Evolutionary conservation across 2,329 filamentous ascomycete genomes (phyloP).

Genomic region (Arthrobotrys pseudoclavata): DNA sequence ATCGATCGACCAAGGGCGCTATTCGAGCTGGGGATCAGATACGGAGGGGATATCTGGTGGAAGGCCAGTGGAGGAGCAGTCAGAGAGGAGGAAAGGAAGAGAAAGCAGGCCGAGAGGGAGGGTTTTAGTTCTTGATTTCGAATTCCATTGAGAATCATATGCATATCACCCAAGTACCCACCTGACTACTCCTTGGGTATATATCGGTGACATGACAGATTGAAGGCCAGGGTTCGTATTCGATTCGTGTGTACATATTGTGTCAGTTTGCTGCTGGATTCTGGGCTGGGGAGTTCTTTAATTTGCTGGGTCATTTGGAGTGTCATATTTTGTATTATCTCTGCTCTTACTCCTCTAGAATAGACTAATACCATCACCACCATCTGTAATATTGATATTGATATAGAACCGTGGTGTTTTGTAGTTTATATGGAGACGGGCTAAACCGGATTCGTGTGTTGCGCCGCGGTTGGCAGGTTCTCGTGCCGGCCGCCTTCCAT

Average conservation of each 20-base stretch:
- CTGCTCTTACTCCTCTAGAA: slow-evolving; percentile 24
- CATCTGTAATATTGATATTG: not conserved
- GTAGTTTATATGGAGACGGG: no score
- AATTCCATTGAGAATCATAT: not conserved
- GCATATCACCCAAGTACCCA: not conserved
- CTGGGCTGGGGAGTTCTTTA: slow-evolving; percentile 30
- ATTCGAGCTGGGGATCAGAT: slow-evolving; percentile 84
- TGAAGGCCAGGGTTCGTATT: not conserved
- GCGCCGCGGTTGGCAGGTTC: slow-evolving; percentile 12
- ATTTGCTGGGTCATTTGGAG: slow-evolving; percentile 30
- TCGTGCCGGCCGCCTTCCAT: slow-evolving; percentile 2
- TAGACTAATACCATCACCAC: slow-evolving; percentile 2
- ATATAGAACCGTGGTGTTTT: not conserved
- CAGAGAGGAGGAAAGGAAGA: slow-evolving; percentile 67
- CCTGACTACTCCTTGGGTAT: no score
- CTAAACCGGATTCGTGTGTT: slow-evolving; percentile 29
- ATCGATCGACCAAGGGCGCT: slow-evolving; percentile 83
- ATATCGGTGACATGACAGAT: not conserved
- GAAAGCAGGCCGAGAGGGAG: slow-evolving; percentile 62
- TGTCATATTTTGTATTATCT: slow-evolving; percentile 22
- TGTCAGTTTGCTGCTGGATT: not conserved
- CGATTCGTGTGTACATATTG: slow-evolving; percentile 1
- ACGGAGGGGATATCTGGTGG: slow-evolving; percentile 96
- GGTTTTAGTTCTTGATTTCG: not conserved
- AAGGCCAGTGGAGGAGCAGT: slow-evolving; percentile 81